Evolutionary conservation across 2,329 filamentous ascomycete genomes (phyloP).

Genomic region (Colletotrichum nymphaeae): DNA sequence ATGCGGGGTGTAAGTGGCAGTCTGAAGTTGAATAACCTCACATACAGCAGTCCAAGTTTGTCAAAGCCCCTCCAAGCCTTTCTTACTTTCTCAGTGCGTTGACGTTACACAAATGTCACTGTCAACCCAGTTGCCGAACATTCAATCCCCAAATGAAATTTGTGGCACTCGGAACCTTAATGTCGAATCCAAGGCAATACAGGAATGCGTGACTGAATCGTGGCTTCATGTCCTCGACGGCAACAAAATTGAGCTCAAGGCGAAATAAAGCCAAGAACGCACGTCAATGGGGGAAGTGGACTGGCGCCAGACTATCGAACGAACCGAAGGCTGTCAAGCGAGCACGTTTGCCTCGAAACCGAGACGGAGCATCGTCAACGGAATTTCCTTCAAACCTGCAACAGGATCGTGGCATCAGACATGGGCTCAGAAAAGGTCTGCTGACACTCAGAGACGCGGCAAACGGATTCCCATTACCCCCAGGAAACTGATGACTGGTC

Average conservation of each 20-base stretch:
- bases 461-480: slow-evolving; percentile 35
- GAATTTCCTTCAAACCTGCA: neutral
- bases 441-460: slow-evolving; percentile 26
- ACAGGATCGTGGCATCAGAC: slow-evolving; percentile 20
- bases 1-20: neutral
- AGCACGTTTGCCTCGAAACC: slow-evolving; percentile 17
- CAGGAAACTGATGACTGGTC: slow-evolving; percentile 34
- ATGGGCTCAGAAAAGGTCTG: slow-evolving; percentile 20
- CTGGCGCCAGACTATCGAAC: neutral
- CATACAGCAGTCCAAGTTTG: neutral
- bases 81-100: neutral
- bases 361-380: neutral
- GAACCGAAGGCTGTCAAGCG: neutral
- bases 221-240: neutral
- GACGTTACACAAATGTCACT: neutral
- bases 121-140: neutral
- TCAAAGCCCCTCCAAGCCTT: neutral
- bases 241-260: neutral
- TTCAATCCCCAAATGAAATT: neutral
- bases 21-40: neutral
- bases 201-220: neutral
- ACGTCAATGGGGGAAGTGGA: neutral
- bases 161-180: neutral
- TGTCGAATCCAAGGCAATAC: neutral
- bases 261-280: slow-evolving; percentile 11